Base-by-base conservation (phyloP, 768 basidiomycete species). In the Boletus coccyginus region DNA sequence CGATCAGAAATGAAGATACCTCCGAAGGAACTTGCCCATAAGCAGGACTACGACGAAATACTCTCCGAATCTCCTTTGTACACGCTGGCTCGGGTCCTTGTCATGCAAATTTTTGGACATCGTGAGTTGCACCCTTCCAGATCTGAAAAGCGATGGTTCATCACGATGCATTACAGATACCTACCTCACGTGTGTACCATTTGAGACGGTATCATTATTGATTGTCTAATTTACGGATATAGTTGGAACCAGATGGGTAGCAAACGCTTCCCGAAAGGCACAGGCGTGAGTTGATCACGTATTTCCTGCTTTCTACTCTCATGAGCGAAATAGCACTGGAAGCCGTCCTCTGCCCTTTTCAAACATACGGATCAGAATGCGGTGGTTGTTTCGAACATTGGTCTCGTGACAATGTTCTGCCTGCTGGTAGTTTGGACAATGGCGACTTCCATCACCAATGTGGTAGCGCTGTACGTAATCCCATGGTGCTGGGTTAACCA, bases 241-340 rank as follows among this genome's bases (percentile, higher is more conserved):
- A 48, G 47, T 27, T 48, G 47, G 47, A 48, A 48, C 17, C 35
- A 48, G 47, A 48, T 48, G 47, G 35, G 47, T 27, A 48, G 47
- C 21, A 48, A 27, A 31, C 47, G n/a, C 7, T 48, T 38, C 47
- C 47, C 47, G 5, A 38, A 48, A 27, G 47, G 47, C 21, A 48
- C 47, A 24, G 38, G 27, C 21, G 47, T 48, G 21, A 3, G 47
- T 48, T 17, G 35, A 14, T 36, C 21, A 8, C 1, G 10, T 8
- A 36, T 48, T 5, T 17, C 36, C 35, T 4, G 35, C 38, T 38
- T 17, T 13, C 47, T 21, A 14, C 1, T 48, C 47, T 48, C 47
- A 48, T 7, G 19, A 21, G 33, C 35, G 11, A 36, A 16, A 48
- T 48, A 48, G 47, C 47, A 48, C 24, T 48, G 47, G 47, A 36